Percentiles rank a stretch among this genome's conserved stretches.
Conservation (phyloP, 192 early-diverging fungal species). For the Coemansia sp. region DNA sequence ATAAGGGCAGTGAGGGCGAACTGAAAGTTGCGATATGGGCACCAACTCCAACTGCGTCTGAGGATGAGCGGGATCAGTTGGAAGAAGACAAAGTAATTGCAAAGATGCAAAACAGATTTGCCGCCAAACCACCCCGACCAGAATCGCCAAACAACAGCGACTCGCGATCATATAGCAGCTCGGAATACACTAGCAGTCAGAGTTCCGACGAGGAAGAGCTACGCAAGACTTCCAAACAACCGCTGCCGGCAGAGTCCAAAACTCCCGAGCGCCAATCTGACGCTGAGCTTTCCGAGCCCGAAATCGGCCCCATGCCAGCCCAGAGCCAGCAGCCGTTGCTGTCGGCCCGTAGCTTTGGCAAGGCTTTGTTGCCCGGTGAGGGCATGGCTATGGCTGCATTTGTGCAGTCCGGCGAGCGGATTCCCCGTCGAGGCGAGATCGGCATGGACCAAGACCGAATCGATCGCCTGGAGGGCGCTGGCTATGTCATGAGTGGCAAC, state of each 20-base stretch:
- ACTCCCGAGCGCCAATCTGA: background rate
- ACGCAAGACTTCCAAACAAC: background rate
- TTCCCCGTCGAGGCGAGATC: constrained; percentile 96
- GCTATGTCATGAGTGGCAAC: constrained; percentile 96
- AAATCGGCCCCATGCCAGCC: background rate
- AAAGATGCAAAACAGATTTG: constrained; percentile 17
- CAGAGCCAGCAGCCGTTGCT: background rate
- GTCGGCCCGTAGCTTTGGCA: constrained; percentile 60
- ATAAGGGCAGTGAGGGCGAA: constrained; percentile 21
- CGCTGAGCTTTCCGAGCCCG: background rate
- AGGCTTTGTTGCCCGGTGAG: constrained; percentile 81
- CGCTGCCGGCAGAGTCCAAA: background rate
- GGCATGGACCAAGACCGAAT: constrained; percentile 84
- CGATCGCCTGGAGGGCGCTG: constrained; percentile 74
- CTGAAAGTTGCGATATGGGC: constrained; percentile 56
- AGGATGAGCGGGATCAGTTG: constrained; percentile 42
- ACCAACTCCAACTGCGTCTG: constrained; percentile 53
- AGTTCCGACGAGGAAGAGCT: background rate
- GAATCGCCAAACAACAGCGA: background rate
- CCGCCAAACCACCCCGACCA: constrained; percentile 1
- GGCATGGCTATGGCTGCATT: constrained; percentile 87
- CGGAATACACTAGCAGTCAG: background rate
- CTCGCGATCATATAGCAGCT: background rate
- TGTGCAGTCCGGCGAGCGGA: constrained; percentile 88
- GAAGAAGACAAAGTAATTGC: constrained; percentile 34